Evolutionary conservation across 2,329 filamentous ascomycete species (phyloP).

Genomic region (Alternaria panax): DNA sequence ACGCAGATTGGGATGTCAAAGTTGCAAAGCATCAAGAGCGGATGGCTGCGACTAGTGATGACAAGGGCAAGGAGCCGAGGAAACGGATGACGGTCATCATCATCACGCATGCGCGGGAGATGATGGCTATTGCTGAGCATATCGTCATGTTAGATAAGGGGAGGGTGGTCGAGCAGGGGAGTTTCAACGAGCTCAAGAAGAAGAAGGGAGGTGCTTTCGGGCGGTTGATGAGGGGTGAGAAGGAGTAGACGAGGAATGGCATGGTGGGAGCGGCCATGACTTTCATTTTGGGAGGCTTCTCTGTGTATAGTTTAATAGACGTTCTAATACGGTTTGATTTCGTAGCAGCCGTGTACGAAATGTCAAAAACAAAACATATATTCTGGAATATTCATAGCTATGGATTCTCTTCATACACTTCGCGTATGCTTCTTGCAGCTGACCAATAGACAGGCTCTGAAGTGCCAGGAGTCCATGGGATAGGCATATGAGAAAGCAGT

Average conservation of each 20-base stretch:
- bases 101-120: conserved; percentile 81
- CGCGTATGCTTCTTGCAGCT: not conserved
- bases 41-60: not conserved
- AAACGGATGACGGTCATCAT: conserved; percentile 73
- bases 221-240: conserved; percentile 50
- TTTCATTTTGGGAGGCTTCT: not conserved
- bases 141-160: conserved; percentile 77
- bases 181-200: conserved; percentile 66
- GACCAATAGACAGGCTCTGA: not conserved
- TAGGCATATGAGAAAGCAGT: not conserved
- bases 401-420: not conserved
- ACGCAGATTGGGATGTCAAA: conserved; percentile 19
- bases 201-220: conserved; percentile 40
- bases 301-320: not conserved
- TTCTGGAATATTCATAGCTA: not conserved
- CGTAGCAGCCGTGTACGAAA: not conserved
- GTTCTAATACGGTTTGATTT: not conserved
- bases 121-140: conserved; percentile 82
- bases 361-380: not conserved
- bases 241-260: conserved; percentile 4
- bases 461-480: not conserved
- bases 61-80: conserved; percentile 22
- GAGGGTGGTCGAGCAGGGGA: conserved; percentile 70
- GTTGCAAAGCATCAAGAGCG: conserved; percentile 6
- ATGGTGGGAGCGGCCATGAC: not conserved